Conservation (phyloP, 495 filamentous ascomycete species). For the Podospora bellae-mahoneyi region DNA sequence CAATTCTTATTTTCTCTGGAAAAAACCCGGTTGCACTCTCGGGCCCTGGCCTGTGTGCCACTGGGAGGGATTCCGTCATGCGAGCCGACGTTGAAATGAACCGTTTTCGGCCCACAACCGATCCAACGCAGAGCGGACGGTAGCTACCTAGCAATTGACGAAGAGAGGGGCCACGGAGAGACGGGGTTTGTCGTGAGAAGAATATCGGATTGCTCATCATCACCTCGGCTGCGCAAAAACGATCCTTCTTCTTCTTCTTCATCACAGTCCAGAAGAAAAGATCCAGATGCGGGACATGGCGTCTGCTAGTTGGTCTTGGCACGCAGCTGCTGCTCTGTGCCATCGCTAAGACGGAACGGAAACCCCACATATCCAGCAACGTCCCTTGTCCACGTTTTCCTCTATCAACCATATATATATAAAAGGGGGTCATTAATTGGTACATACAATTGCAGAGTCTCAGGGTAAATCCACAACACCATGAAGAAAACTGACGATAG, state of each 20-base stretch:
- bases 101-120: not conserved
- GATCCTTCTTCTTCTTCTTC: not conserved
- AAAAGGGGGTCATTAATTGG: not conserved
- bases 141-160: not conserved
- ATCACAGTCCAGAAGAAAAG: not conserved
- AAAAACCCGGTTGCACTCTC: not conserved
- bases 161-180: not conserved
- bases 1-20: not conserved
- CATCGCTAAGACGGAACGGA: not conserved
- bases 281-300: constrained; percentile 17
- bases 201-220: not conserved
- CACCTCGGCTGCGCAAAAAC: not conserved
- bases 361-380: not conserved
- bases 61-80: not conserved
- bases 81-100: constrained; percentile 1
- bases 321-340: not conserved
- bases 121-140: constrained; percentile 9
- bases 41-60: not conserved
- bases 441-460: not conserved
- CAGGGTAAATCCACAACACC: too few relatives aligned
- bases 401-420: not conserved
- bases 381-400: not conserved
- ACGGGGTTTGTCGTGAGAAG: not conserved
- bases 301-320: constrained; percentile 9
- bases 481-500: not conserved